These are phyloP conservation scores for Naegleria gruberi DNA, from an alignment of 208 protist species.

Conservation along the genomic window DNA sequence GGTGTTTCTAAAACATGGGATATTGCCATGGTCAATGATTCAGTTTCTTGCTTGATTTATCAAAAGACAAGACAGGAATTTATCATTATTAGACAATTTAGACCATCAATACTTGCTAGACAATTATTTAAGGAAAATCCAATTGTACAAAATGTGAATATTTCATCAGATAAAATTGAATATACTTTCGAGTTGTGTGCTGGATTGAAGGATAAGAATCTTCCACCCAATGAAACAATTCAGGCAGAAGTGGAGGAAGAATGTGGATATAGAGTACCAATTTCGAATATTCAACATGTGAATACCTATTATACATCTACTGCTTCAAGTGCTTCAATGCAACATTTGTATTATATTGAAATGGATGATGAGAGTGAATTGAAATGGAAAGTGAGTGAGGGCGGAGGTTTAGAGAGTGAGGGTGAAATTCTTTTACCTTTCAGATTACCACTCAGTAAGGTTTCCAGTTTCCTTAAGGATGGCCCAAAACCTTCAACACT, in stretches of 20 bases:
- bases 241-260: not conserved
- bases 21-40: not conserved
- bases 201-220: not conserved
- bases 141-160: not conserved
- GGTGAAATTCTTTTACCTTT: not conserved
- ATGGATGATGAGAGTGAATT: not conserved
- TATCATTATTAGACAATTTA: not conserved
- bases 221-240: not conserved
- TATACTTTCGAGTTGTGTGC: not conserved
- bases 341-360: not conserved
- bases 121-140: not conserved
- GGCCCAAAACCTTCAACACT: not conserved
- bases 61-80: not conserved
- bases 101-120: not conserved
- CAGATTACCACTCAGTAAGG: not conserved
- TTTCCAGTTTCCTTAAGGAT: not conserved
- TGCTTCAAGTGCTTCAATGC: not conserved
- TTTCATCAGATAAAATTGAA: not conserved
- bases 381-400: not conserved
- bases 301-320: not conserved
- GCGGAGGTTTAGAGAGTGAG: not conserved
- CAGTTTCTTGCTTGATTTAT: not conserved
- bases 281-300: not conserved
- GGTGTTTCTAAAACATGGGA: not conserved
- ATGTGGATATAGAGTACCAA: not conserved